These are phyloP conservation scores for Ophiostoma novo-ulmi DNA, from an alignment of 2,329 filamentous ascomycete genomes.

Conservation along the genomic window DNA sequence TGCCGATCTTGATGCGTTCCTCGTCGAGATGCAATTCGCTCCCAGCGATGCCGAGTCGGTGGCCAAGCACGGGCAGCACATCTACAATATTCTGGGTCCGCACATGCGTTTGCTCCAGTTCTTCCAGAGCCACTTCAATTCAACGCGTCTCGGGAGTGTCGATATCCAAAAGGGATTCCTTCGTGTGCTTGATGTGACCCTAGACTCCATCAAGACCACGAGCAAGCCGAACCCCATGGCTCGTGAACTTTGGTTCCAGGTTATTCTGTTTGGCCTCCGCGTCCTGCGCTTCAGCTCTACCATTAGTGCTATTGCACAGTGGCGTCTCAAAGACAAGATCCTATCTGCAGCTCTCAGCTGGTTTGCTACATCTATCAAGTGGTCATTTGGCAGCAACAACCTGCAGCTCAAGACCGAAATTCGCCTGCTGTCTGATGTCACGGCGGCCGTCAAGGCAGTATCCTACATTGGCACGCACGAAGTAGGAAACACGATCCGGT, in stretches of 20 bases:
- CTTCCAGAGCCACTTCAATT: constrained; percentile 89
- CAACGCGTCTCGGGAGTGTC: constrained; percentile 75
- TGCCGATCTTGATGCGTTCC: constrained; percentile 80
- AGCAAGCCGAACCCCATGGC: constrained; percentile 78
- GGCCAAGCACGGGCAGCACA: constrained; percentile 67
- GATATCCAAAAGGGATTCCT: constrained; percentile 78
- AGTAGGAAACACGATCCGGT: constrained; percentile 54
- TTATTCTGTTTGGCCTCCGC: constrained; percentile 74
- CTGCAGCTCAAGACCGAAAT: constrained; percentile 92
- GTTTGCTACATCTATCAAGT: constrained; percentile 78
- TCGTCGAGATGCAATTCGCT: constrained; percentile 83
- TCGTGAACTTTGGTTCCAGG: constrained; percentile 84
- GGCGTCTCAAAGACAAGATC: constrained; percentile 83
- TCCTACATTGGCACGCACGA: constrained; percentile 51
- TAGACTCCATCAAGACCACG: constrained; percentile 62
- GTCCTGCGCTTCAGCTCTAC: constrained; percentile 69
- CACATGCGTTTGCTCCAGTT: constrained; percentile 84
- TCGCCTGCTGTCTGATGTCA: constrained; percentile 71
- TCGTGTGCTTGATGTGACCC: constrained; percentile 72
- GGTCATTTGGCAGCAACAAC: constrained; percentile 93
- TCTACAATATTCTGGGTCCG: constrained; percentile 78
- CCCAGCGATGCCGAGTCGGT: constrained; percentile 77
- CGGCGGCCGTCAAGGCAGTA: constrained; percentile 59
- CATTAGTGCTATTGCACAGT: constrained; percentile 59
- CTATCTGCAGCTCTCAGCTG: constrained; percentile 80